Conservation (phyloP, 2,329 filamentous ascomycete species). For the Leptographium radiaticola region DNA sequence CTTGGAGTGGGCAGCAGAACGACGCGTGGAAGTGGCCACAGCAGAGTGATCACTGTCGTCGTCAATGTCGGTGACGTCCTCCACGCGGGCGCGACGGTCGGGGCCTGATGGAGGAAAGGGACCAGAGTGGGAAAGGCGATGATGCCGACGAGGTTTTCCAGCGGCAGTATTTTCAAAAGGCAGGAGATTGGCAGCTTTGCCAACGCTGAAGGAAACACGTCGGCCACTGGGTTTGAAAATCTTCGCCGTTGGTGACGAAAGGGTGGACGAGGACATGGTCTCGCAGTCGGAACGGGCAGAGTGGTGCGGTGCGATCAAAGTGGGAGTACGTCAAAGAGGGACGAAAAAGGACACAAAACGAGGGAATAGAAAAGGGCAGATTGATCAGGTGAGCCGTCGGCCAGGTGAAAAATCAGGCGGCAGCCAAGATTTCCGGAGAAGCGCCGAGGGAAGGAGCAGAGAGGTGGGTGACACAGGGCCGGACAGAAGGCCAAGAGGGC, state of each 20-base stretch:
- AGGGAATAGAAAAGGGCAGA: too few relatives aligned
- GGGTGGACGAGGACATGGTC: slow-evolving; percentile 6
- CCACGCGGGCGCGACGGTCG: slow-evolving; percentile 6
- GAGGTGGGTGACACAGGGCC: background rate
- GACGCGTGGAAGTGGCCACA: background rate
- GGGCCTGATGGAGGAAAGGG: background rate
- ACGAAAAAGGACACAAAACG: background rate
- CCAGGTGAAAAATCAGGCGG: too few relatives aligned
- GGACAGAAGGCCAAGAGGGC: background rate
- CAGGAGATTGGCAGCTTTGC: background rate
- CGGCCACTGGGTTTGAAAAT: background rate
- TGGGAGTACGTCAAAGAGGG: background rate
- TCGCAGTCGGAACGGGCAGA: background rate
- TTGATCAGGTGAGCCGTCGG: too few relatives aligned
- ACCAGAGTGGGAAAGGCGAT: background rate
- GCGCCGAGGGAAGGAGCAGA: background rate
- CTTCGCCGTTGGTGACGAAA: background rate
- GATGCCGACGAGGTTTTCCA: background rate
- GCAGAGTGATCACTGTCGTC: background rate
- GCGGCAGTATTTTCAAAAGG: background rate
- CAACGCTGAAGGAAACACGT: slow-evolving; percentile 8
- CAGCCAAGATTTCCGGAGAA: too few relatives aligned
- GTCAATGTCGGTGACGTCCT: slow-evolving; percentile 1
- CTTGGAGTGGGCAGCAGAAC: background rate
- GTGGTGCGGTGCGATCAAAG: background rate